A percentile compares a stretch with the other conserved stretches of the same genome.
Conservation (phyloP, 331 rosid species). For the Spiraea crenata region DNA sequence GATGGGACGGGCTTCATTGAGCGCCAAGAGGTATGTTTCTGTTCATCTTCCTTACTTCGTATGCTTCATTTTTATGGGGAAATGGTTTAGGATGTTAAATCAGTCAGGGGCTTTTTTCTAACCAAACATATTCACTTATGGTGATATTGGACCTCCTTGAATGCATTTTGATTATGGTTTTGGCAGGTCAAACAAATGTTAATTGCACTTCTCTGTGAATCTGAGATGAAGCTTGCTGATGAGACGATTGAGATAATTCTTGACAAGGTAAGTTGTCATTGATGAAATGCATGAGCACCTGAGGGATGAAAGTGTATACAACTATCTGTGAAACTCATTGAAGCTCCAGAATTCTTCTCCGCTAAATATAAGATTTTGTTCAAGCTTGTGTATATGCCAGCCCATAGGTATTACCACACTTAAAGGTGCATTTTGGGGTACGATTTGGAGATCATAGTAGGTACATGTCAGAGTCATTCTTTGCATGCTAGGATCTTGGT, state of each 20-base stretch:
- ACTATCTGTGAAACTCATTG: neutral
- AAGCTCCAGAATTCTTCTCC: neutral
- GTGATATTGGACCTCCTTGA: constrained; percentile 2
- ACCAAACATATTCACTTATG: neutral
- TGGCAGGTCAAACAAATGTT: constrained; percentile 89
- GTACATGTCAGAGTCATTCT: neutral
- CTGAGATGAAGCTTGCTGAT: constrained; percentile 77
- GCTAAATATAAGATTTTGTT: neutral
- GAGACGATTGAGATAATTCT: constrained; percentile 79
- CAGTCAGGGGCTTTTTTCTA: neutral
- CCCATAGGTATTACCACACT: neutral
- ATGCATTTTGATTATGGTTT: constrained; percentile 16
- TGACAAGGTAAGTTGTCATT: constrained; percentile 55
- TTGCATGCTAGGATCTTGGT: neutral
- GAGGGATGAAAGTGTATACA: neutral
- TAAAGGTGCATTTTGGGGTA: neutral
- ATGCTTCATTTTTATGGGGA: neutral
- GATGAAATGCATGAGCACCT: neutral
- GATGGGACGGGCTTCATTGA: constrained; percentile 78
- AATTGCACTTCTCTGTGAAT: constrained; percentile 81
- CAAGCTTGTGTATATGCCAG: neutral
- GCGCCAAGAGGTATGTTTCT: constrained; percentile 68
- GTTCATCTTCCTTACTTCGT: neutral
- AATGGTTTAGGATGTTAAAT: neutral
- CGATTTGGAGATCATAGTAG: neutral